Base-by-base conservation (phyloP, 2,329 filamentous ascomycete species). In the Zymoseptoria tritici region DNA sequence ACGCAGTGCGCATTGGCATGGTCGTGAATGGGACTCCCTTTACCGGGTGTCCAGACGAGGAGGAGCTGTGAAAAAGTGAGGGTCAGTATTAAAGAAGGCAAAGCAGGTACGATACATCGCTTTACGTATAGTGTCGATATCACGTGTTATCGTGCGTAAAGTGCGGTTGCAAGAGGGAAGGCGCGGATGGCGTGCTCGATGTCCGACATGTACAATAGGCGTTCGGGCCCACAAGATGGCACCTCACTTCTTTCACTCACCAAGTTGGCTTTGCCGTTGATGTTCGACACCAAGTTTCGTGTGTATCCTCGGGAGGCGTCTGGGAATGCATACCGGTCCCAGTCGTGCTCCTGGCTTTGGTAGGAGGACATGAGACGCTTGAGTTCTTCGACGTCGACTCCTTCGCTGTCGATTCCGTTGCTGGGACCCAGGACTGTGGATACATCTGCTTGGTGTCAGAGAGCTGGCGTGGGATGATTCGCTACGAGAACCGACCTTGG, bases 21-120 rank as follows among this genome's bases (percentile, higher is more conserved):
- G 60, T 97, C 92, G 72, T 97, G 92, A 71, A 97, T 91, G 9
- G 89, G 87, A 68, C 88, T 93, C 46, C 84, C 84, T 76, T 90
- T 90, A 56, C 89, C 88, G 0, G 92, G 91, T 16, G 86, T 87
- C 92, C 92, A 97, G 49, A 96, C 91, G 49, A 96, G 83, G 54
- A 96, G 84, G 63, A 96, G 83, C 89, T 93, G 68, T 57, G 56
- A 31, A 6, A 4, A 46, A 13, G 36, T 31, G 13, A 26, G n/a
- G 24, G 16, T 22, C 19, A 19, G 49, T 58, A 9, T 9, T 8
- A 29, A 29, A 29, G 26, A 9, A 29, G 26, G 26, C 26, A 29
- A 29, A 29, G 26, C 26, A 29, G 26, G 26, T 29, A 29, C 26
- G 8, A 9, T 29, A 9, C 26, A 29, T 29, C 26, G 26, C 9